Conservation (phyloP, 805 yeast species). For the Blastobotrys chiropterorum region DNA sequence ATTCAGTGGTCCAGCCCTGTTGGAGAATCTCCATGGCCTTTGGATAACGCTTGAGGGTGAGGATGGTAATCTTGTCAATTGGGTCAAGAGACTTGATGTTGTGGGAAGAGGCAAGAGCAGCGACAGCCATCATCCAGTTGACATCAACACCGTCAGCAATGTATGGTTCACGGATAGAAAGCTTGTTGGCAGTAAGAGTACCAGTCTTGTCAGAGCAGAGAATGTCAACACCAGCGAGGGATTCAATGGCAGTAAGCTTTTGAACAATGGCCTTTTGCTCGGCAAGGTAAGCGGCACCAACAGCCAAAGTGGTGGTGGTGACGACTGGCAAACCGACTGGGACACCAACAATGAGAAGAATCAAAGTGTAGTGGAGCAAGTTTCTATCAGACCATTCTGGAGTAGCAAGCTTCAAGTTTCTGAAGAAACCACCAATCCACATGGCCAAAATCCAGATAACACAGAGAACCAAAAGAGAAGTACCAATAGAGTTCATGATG, state of each 20-base stretch:
- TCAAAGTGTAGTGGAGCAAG: constrained; percentile 87
- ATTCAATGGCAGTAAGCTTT: constrained; percentile 93
- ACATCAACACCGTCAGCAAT: constrained; percentile 97
- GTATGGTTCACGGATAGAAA: constrained; percentile 94
- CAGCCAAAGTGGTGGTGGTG: constrained; percentile 97
- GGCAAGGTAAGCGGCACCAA: constrained; percentile 98
- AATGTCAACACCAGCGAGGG: constrained; percentile 95
- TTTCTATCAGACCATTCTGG: constrained; percentile 32
- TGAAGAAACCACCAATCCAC: constrained; percentile 95
- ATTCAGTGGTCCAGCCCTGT: constrained; percentile 40
- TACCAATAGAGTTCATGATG: constrained; percentile 96
- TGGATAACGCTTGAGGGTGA: constrained; percentile 83
- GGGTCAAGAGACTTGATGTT: constrained; percentile 98
- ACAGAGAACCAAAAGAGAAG: constrained; percentile 80
- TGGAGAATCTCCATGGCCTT: constrained; percentile 52
- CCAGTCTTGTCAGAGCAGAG: constrained; percentile 97
- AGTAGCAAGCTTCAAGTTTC: constrained; percentile 81
- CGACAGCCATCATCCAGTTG: constrained; percentile 95
- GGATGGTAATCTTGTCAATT: constrained; percentile 92
- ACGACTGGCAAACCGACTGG: constrained; percentile 99
- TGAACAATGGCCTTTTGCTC: constrained; percentile 96
- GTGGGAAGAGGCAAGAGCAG: constrained; percentile 96
- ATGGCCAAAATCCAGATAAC: constrained; percentile 77
- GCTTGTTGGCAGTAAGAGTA: constrained; percentile 93
- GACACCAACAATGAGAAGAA: constrained; percentile 94